Evolutionary conservation across 768 basidiomycete species (phyloP).

Genomic region (Termitomyces sp.): DNA sequence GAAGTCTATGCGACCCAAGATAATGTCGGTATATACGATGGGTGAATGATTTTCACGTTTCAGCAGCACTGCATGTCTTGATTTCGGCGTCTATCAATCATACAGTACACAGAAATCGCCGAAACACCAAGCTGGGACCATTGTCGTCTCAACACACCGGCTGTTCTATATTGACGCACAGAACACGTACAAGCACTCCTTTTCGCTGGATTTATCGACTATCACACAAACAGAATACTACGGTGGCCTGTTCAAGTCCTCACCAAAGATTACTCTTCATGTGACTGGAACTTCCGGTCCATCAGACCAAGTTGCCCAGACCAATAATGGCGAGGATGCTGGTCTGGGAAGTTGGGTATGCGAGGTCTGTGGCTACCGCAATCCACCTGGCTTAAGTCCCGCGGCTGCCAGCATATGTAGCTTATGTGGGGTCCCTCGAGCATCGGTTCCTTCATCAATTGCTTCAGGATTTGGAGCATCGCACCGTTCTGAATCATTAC

Average conservation of each 20-base stretch:
- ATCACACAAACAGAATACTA: slow-evolving; percentile 83
- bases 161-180: slow-evolving; percentile 71
- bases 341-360: slow-evolving; percentile 71
- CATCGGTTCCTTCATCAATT: slow-evolving; percentile 22
- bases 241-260: slow-evolving; percentile 84
- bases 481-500: slow-evolving; percentile 33
- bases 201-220: slow-evolving; percentile 58
- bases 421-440: slow-evolving; percentile 77
- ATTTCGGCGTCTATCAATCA: slow-evolving; percentile 18
- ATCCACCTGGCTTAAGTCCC: slow-evolving; percentile 72
- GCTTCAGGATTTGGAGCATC: slow-evolving; percentile 17
- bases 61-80: slow-evolving; percentile 6
- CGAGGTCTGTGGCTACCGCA: slow-evolving; percentile 81
- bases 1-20: slow-evolving; percentile 69
- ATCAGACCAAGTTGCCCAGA: slow-evolving; percentile 15
- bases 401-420: slow-evolving; percentile 64
- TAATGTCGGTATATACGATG: slow-evolving; percentile 85
- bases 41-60: slow-evolving; percentile 45
- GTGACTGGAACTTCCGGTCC: slow-evolving; percentile 32
- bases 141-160: slow-evolving; percentile 77
- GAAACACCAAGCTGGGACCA: slow-evolving; percentile 69
- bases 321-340: slow-evolving; percentile 23
- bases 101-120: slow-evolving; percentile 74
- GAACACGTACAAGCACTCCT: slow-evolving; percentile 49
- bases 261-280: slow-evolving; percentile 80